Conservation (phyloP, 257 asterid genomes). For the Solanum clarkiae region DNA sequence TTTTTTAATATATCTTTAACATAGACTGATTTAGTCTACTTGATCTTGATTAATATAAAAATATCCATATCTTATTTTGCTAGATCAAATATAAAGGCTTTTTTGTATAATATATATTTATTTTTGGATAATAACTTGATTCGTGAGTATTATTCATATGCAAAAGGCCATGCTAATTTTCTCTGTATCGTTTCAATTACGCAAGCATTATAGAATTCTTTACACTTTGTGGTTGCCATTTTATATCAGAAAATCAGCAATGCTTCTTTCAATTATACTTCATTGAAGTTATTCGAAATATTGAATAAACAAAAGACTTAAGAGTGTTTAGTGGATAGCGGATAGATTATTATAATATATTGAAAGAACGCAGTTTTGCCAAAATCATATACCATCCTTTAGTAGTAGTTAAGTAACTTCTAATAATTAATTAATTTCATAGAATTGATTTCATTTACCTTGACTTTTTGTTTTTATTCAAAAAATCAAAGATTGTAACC, state of each 20-base stretch:
- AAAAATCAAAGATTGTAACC: not conserved
- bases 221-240: not conserved
- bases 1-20: no score
- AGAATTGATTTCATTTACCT: not conserved
- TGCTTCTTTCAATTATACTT: not conserved
- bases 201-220: not conserved
- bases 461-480: not conserved
- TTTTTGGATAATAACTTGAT: no score
- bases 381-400: not conserved
- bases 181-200: not conserved
- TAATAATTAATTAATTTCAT: not conserved
- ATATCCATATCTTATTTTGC: no score
- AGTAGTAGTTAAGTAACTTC: not conserved
- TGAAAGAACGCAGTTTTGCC: not conserved
- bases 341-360: not conserved
- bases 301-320: not conserved
- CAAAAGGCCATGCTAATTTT: no score
- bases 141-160: no score
- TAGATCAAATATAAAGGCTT: no score
- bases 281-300: not conserved
- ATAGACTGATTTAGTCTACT: no score
- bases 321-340: not conserved
- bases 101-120: no score
- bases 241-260: not conserved
- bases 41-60: no score